Conservation (phyloP, 2,329 filamentous ascomycete species). For the Scopulariopsis brevicaulis region DNA sequence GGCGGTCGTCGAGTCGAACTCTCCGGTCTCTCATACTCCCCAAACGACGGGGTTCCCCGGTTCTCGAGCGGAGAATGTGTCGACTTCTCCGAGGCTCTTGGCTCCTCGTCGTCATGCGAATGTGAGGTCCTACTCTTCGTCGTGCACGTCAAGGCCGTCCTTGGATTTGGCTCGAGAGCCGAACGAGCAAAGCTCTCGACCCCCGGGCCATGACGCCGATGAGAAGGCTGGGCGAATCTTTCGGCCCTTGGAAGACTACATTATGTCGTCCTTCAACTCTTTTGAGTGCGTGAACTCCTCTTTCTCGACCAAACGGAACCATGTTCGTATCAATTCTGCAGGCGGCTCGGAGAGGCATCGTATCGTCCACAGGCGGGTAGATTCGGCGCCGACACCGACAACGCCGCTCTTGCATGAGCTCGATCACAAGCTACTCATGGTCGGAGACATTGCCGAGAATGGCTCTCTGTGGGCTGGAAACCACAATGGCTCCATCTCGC, state of each 20-base stretch:
- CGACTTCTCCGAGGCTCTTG: neutral
- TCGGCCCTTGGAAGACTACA: constrained; percentile 65
- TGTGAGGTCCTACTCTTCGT: constrained; percentile 30
- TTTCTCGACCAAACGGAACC: constrained; percentile 39
- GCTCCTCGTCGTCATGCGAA: neutral
- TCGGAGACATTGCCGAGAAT: constrained; percentile 71
- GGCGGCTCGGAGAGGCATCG: constrained; percentile 4
- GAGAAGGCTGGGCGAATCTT: constrained; percentile 45
- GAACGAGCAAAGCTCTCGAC: neutral
- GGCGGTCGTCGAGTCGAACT: neutral
- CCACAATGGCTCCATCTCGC: constrained; percentile 22
- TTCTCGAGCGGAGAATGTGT: neutral
- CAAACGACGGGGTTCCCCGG: neutral
- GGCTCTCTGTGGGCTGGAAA: constrained; percentile 71
- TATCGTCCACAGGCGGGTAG: constrained; percentile 16
- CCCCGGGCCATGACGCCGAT: neutral
- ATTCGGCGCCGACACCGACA: constrained; percentile 17
- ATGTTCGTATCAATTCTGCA: constrained; percentile 3
- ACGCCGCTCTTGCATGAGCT: constrained; percentile 44
- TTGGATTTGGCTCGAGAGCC: constrained; percentile 5
- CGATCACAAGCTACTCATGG: constrained; percentile 62
- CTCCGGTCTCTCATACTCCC: neutral
- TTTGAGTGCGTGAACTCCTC: constrained; percentile 66
- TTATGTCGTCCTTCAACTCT: constrained; percentile 56
- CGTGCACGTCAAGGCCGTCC: constrained; percentile 26